A percentile compares a stretch with the other conserved stretches of the same genome.
Conservation (phyloP, 176 grass and related monocot species). For the sorghum (Sorghum bicolor) region DNA sequence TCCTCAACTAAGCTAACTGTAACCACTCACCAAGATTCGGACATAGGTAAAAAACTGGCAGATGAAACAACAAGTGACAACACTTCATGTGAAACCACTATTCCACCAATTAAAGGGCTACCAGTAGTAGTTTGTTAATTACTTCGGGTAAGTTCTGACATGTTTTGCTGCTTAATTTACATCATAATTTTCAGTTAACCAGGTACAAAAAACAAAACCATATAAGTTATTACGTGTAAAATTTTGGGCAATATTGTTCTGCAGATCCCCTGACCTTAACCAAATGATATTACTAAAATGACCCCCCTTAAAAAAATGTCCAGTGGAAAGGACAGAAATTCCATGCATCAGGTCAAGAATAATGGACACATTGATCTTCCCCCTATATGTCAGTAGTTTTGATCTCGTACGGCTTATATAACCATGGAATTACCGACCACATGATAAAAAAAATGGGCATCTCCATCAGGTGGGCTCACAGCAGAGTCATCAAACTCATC, state of each 20-base stretch:
- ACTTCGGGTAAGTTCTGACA: neutral
- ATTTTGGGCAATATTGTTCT: neutral
- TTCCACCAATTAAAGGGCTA: neutral
- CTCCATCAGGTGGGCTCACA: constrained; percentile 23
- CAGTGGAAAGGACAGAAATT: constrained; percentile 1
- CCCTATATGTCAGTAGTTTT: neutral
- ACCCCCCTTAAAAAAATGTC: neutral
- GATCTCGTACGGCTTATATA: neutral
- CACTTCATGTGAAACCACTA: constrained; percentile 4
- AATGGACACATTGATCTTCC: neutral
- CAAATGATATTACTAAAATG: neutral
- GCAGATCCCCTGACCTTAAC: neutral
- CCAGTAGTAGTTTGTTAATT: neutral
- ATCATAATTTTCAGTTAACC: neutral
- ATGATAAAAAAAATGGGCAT: constrained; percentile 28
- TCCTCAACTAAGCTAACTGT: neutral
- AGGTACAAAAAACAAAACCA: neutral
- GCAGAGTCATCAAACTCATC: constrained; percentile 31
- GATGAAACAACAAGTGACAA: neutral
- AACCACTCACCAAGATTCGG: neutral
- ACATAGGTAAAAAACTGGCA: neutral
- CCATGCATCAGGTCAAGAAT: constrained; percentile 17
- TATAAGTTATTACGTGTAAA: neutral
- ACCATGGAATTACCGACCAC: constrained; percentile 13
- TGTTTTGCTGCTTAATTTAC: neutral